Evolutionary conservation across 1,284 basidiomycete genomes (phyloP).

Genomic region (Puccinia hordei): DNA sequence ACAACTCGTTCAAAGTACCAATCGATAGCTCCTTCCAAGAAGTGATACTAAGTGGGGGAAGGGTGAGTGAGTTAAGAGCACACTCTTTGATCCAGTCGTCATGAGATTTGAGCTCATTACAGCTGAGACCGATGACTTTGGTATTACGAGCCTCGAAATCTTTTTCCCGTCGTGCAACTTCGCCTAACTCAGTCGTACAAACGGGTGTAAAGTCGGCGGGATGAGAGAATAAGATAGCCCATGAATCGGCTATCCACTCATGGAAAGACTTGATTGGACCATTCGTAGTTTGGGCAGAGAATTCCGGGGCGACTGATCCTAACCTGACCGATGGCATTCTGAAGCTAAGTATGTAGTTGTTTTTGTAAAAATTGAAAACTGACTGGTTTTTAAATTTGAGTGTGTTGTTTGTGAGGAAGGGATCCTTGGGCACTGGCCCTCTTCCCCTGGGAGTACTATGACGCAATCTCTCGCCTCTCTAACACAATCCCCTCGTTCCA

Average conservation of each 20-base stretch:
- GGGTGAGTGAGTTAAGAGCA: neutral
- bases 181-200: constrained; percentile 86
- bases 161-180: constrained; percentile 80
- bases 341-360: no score
- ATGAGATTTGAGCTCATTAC: constrained; percentile 85
- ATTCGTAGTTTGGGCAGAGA: constrained; percentile 76
- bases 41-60: no score
- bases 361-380: no score
- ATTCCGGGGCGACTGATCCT: constrained; percentile 73
- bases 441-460: no score
- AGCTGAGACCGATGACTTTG: constrained; percentile 91
- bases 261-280: constrained; percentile 62
- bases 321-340: constrained; percentile 52
- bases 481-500: no score
- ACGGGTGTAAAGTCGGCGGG: constrained; percentile 64
- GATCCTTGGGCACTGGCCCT: no score
- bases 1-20: no score
- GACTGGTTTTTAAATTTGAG: no score
- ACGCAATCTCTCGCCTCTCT: no score
- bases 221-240: constrained; percentile 91
- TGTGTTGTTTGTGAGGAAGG: no score
- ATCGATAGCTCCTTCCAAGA: constrained; percentile 54
- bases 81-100: constrained; percentile 81
- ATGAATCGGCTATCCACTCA: constrained; percentile 82
- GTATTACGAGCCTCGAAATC: constrained; percentile 87